Evolutionary conservation across 164 flowering plant genomes (phyloP).

Genomic region (Dillenia turbinata): DNA sequence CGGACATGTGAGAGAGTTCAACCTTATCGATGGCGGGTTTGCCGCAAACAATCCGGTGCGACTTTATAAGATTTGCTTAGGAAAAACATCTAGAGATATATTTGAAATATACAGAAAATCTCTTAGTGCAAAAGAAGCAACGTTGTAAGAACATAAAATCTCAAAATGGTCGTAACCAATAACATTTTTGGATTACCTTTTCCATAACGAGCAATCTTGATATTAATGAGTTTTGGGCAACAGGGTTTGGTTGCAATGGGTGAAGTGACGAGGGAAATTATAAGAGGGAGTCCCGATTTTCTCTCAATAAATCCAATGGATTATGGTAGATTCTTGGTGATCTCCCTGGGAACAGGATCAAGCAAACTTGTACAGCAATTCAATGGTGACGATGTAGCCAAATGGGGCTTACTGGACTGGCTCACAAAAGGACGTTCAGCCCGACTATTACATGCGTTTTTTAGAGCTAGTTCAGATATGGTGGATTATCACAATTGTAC

Average conservation of each 20-base stretch:
- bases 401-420: conserved; percentile 39
- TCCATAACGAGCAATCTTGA: too few relatives aligned
- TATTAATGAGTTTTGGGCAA: neutral
- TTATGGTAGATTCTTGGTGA: conserved; percentile 18
- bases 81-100: too few relatives aligned
- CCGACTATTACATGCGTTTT: conserved; percentile 27
- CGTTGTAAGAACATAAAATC: too few relatives aligned
- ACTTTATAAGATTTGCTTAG: too few relatives aligned
- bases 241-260: conserved; percentile 26
- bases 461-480: conserved; percentile 31
- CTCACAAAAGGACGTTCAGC: conserved; percentile 10
- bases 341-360: conserved; percentile 40
- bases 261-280: conserved; percentile 21
- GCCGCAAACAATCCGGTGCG: conserved; percentile 44
- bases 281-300: conserved; percentile 17
- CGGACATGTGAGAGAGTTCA: conserved; percentile 16
- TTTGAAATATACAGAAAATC: too few relatives aligned
- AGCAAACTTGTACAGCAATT: conserved; percentile 12
- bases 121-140: too few relatives aligned
- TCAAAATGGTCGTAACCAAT: too few relatives aligned
- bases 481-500: conserved; percentile 21
- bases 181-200: too few relatives aligned
- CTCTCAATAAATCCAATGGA: conserved; percentile 17
- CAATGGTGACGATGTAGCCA: conserved; percentile 19
- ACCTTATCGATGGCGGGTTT: conserved; percentile 45